Evolutionary conservation across 75 land plant species (phyloP).

Genomic region (Adiantum capillusveneris): DNA sequence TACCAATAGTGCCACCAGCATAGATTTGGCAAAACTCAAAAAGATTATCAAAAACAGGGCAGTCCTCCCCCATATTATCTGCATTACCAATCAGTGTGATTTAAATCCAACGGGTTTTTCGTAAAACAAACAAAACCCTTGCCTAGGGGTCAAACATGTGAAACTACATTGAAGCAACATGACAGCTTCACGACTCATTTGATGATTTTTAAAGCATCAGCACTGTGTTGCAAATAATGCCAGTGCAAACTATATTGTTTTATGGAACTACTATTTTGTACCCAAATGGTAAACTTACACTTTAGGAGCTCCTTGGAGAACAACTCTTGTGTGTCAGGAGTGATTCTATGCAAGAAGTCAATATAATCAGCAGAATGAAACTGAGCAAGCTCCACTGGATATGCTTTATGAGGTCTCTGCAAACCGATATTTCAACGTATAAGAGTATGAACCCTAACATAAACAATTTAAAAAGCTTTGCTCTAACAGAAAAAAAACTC

Average conservation of each 20-base stretch:
- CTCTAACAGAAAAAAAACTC: conserved; percentile 10
- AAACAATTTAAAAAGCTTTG: background rate
- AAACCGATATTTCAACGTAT: background rate
- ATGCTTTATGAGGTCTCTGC: conserved; percentile 97
- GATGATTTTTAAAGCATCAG: no score
- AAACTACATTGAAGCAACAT: no score
- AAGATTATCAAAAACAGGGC: conserved; percentile 94
- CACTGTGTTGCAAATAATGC: no score
- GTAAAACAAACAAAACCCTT: no score
- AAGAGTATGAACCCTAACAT: background rate
- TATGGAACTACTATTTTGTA: no score
- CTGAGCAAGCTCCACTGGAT: conserved; percentile 93
- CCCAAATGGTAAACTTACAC: conserved; percentile 42
- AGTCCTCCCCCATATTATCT: conserved; percentile 99
- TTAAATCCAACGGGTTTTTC: no score
- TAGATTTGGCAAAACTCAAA: conserved; percentile 99
- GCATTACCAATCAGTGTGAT: conserved; percentile 8
- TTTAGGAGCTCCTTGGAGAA: conserved; percentile 54
- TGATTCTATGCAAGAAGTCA: conserved; percentile 83
- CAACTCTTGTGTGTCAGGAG: conserved; percentile 65
- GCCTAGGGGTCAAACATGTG: no score
- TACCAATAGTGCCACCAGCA: conserved; percentile 99
- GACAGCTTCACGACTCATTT: no score
- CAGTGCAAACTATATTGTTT: no score
- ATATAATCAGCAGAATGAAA: conserved; percentile 95